Evolutionary conservation across 2,329 filamentous ascomycete species (phyloP).

Genomic region (Macrophomina phaseolina): DNA sequence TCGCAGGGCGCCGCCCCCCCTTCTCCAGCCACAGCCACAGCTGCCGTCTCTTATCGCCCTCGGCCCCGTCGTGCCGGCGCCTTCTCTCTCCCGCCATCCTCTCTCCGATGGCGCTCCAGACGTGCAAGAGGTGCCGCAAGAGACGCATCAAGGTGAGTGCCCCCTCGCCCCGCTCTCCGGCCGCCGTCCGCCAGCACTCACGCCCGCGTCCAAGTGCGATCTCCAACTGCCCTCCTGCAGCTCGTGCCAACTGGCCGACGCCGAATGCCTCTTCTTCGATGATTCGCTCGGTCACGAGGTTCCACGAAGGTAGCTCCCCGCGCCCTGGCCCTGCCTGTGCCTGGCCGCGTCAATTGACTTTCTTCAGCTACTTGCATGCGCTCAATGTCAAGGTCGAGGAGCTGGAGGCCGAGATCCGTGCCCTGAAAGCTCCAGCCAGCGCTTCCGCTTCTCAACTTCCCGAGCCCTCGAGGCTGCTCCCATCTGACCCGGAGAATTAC

Average conservation of each 20-base stretch:
- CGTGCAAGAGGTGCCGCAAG: conserved; percentile 26
- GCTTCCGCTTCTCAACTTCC: neutral
- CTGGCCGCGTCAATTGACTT: neutral
- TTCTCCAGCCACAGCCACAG: too few relatives aligned
- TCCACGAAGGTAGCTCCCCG: conserved; percentile 9
- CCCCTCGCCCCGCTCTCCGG: neutral
- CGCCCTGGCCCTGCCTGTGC: neutral
- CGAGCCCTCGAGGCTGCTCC: neutral
- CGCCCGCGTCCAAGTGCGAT: conserved; percentile 3
- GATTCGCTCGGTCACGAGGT: conserved; percentile 22
- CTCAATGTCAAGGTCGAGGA: conserved; percentile 22
- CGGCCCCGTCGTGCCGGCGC: neutral
- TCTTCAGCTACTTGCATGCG: conserved; percentile 22
- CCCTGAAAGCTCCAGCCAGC: neutral
- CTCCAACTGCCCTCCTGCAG: conserved; percentile 19
- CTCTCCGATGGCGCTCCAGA: conserved; percentile 24
- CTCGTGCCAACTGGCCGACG: conserved; percentile 22
- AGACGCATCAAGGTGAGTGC: conserved; percentile 25
- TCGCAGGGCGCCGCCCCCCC: too few relatives aligned
- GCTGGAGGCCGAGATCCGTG: conserved; percentile 19
- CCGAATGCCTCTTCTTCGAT: conserved; percentile 24
- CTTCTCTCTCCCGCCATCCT: neutral
- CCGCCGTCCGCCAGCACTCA: neutral
- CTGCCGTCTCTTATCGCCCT: neutral
- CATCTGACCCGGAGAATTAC: neutral